Evolutionary conservation across 495 filamentous ascomycete genomes (phyloP).

Genomic region (Aspergillus asperescens): DNA sequence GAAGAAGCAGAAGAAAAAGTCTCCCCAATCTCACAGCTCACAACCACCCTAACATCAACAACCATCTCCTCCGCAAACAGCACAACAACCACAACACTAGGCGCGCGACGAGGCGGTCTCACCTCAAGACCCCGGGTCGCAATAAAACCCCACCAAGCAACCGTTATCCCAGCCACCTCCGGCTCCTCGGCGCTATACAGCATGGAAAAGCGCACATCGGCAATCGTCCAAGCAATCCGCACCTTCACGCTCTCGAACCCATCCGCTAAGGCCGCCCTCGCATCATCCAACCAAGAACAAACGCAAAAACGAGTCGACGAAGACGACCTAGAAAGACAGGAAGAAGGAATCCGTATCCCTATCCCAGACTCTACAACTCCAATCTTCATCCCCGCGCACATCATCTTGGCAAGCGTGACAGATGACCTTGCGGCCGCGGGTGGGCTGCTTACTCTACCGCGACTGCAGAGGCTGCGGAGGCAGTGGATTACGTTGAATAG

Average conservation of each 20-base stretch:
- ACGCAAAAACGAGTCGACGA: neutral
- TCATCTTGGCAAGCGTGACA: conserved; percentile 34
- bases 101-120: conserved; percentile 14
- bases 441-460: conserved; percentile 60
- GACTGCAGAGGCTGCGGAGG: conserved; percentile 75
- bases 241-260: conserved; percentile 47
- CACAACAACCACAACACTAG: conserved; percentile 22
- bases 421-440: conserved; percentile 43
- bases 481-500: conserved; percentile 82
- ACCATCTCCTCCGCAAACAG: conserved; percentile 31
- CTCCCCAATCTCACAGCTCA: conserved; percentile 21
- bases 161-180: conserved; percentile 60
- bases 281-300: conserved; percentile 23
- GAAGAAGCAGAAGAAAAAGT: conserved; percentile 19
- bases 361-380: conserved; percentile 37
- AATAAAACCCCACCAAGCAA: conserved; percentile 75
- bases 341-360: conserved; percentile 44
- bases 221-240: conserved; percentile 68
- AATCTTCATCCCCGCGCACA: conserved; percentile 48
- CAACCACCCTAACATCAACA: conserved; percentile 23
- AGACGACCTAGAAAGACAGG: conserved; percentile 25
- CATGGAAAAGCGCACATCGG: conserved; percentile 79
- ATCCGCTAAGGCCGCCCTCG: conserved; percentile 42
- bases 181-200: conserved; percentile 77
- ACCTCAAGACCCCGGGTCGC: conserved; percentile 11